Base-by-base conservation (phyloP, 2,329 filamentous ascomycete species). In the Dichotomopilus funicola region DNA sequence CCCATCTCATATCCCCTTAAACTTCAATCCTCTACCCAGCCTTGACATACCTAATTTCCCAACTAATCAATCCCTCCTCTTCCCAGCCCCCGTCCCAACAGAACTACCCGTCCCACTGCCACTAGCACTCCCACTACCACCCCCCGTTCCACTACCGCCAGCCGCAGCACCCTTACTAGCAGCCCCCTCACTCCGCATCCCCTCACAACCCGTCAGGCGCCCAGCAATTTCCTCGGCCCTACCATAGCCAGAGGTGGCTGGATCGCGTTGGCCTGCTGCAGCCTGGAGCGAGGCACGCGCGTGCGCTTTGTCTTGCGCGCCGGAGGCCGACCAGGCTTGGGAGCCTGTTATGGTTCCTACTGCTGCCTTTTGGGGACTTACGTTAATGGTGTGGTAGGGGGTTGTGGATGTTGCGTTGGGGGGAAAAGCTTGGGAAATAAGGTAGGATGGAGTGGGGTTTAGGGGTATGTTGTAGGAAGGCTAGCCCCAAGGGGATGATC, bases 161-260 rank as follows among this genome's bases (percentile, higher is more conserved):
- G n/a, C n/a, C n/a, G n/a, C n/a, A n/a, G n/a, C n/a, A n/a, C n/a
- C n/a, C n/a, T 50, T 50, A 34, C 79, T 84, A 13, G 73, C 75
- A 11, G 71, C 74, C 0, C 83, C 84, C 68, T 87, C 83, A 53
- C 77, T 75, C 68, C 80, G 72, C 86, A 89, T 88, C 0, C 86
- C 86, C 68, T 86, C 81, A 61, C 86, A 89, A 0, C 86, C 85
- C 0, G 81, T 78, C 0, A 79, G 70, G 64, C 79, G 81, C 5
- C 86, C 86, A 0, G 82, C 80, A 48, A 83, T 65, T 72, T 88
- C 80, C 67, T 89, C 86, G 2, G 76, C 75, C 64, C 78, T 81
- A 38, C 86, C 86, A 53, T 78, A 82, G 0, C 85, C 85, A 44
- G 78, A 72, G 5, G 68, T 65, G 2, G 69, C 63, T 1, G 78